A percentile compares a stretch with the other conserved stretches of the same genome.
These are phyloP conservation scores for Wickerhamiella allomyrinae DNA, from an alignment of 805 yeast genomes.

Conservation along the genomic window DNA sequence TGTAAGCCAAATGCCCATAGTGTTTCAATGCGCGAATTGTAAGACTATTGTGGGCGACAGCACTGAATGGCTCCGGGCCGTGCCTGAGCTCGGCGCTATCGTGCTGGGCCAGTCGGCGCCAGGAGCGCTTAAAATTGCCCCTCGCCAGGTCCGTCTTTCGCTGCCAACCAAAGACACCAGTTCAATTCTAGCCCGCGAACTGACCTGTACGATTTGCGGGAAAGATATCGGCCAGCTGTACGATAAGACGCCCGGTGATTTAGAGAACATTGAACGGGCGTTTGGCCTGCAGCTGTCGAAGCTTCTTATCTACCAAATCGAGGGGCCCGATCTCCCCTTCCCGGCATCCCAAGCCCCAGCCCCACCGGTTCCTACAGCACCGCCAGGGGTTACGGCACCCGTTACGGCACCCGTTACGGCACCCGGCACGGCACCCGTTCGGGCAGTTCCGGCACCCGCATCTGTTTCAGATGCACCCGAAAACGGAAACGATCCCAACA, in stretches of 20 bases:
- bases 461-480: too few species aligned
- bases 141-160: neutral
- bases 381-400: too few species aligned
- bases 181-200: neutral
- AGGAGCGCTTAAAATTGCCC: neutral
- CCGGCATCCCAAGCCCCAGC: too few species aligned
- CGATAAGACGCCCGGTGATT: neutral
- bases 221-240: neutral
- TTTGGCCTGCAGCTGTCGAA: neutral
- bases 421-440: too few species aligned
- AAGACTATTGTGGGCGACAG: conserved; percentile 2
- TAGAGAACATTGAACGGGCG: neutral
- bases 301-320: neutral
- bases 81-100: neutral
- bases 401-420: too few species aligned
- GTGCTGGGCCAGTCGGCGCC: neutral
- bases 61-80: conserved; percentile 1
- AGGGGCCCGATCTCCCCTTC: too few species aligned
- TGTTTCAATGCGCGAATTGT: conserved; percentile 3
- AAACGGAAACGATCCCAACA: neutral
- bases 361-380: too few species aligned
- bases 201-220: neutral
- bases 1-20: neutral
- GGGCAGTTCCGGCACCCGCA: too few species aligned
- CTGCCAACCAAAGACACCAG: neutral